Percentiles rank a stretch among this genome's conserved stretches.
These are phyloP conservation scores for Hortaea sp. DNA, from an alignment of 2,329 filamentous ascomycete species.

Conservation along the genomic window DNA sequence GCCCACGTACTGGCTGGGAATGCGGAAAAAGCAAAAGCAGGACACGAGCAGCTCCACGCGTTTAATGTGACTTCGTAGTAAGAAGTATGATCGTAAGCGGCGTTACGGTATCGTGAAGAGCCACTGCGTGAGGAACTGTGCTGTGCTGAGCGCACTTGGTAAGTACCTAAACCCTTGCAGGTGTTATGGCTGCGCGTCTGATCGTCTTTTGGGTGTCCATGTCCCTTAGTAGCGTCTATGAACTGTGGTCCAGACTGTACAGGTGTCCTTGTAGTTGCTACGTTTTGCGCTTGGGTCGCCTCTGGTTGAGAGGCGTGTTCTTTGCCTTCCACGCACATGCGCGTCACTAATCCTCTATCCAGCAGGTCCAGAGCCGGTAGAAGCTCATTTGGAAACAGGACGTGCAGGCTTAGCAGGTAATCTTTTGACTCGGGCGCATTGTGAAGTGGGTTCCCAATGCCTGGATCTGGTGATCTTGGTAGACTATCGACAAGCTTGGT, in stretches of 20 bases:
- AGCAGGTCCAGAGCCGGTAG: conserved; percentile 81
- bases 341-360: conserved; percentile 62
- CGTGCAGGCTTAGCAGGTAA: conserved; percentile 69
- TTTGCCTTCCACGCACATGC: conserved; percentile 22
- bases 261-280: too few species aligned
- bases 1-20: conserved; percentile 38
- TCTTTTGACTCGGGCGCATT: conserved; percentile 18
- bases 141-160: conserved; percentile 55
- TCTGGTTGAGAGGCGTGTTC: too few species aligned
- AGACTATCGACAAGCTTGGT: conserved; percentile 19
- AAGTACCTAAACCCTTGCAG: conserved; percentile 22
- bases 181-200: conserved; percentile 7
- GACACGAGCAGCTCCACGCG: conserved; percentile 85
- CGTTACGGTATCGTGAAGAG: conserved; percentile 2
- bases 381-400: conserved; percentile 69
- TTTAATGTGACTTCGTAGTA: conserved; percentile 70
- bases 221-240: too few species aligned
- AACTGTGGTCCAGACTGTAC: too few species aligned
- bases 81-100: conserved; percentile 16
- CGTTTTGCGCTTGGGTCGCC: conserved; percentile 1
- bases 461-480: conserved; percentile 9
- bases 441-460: conserved; percentile 33
- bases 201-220: too few species aligned
- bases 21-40: conserved; percentile 66
- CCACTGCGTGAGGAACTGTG: conserved; percentile 16